phyloP scores from a whole-genome alignment of 495 filamentous ascomycete species.

The Penicillium alfredii region DNA sequence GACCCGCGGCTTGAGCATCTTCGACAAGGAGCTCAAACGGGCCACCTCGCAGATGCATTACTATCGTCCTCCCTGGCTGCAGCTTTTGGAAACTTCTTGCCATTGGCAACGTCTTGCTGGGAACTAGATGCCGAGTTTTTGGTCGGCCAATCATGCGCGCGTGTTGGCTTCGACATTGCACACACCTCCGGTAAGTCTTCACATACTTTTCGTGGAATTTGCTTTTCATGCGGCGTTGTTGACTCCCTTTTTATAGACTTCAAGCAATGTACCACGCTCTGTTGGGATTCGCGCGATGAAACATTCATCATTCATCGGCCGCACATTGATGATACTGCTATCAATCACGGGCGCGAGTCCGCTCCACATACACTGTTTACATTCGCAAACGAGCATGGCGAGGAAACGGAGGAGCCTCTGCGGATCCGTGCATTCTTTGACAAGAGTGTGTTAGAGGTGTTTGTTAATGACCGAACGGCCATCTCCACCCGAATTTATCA shows the following conservation, averaged over 20 bases:
- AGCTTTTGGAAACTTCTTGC: not conserved
- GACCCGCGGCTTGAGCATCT: slow-evolving; percentile 25
- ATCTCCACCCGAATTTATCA: slow-evolving; percentile 34
- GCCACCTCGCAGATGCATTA: slow-evolving; percentile 1
- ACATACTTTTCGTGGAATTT: not conserved
- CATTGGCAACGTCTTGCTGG: slow-evolving; percentile 24
- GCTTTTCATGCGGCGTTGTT: not conserved
- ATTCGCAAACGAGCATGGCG: slow-evolving; percentile 8
- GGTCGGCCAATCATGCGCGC: slow-evolving; percentile 20
- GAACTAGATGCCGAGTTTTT: slow-evolving; percentile 28
- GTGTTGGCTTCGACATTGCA: slow-evolving; percentile 27
- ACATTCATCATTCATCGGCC: slow-evolving; percentile 33
- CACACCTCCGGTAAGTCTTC: slow-evolving; percentile 20
- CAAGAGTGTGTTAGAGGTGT: slow-evolving; percentile 34
- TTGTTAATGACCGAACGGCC: slow-evolving; percentile 34
- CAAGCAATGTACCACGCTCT: slow-evolving; percentile 19
- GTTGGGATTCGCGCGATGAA: slow-evolving; percentile 25
- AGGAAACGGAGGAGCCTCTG: slow-evolving; percentile 27
- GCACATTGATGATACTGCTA: slow-evolving; percentile 8
- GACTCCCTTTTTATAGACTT: slow-evolving; percentile 7
- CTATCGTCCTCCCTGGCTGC: not conserved
- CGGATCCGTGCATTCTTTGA: slow-evolving; percentile 34
- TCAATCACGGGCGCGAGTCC: slow-evolving; percentile 28
- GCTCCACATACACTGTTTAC: slow-evolving; percentile 38
- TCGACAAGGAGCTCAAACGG: slow-evolving; percentile 13